phyloP scores from a whole-genome alignment of 106 monocot species.

The Ottelia alismoides region DNA sequence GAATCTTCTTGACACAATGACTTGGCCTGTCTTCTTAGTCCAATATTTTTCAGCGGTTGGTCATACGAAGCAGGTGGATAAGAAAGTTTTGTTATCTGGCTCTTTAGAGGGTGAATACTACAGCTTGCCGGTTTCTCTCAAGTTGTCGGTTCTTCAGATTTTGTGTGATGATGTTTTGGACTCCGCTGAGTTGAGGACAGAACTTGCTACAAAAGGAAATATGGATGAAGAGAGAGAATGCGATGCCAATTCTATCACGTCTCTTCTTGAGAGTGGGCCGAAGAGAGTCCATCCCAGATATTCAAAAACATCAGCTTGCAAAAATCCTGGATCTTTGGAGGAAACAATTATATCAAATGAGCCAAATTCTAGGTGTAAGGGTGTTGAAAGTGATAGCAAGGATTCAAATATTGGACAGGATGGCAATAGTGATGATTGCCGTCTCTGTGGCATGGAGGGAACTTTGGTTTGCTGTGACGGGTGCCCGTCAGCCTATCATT shows the following conservation, averaged over 20 bases:
- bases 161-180: slow-evolving; percentile 51
- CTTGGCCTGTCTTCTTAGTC: no score
- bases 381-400: slow-evolving; percentile 3
- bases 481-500: slow-evolving; percentile 82
- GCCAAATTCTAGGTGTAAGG: no score
- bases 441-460: slow-evolving; percentile 81
- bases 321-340: slow-evolving; percentile 10
- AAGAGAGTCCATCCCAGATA: slow-evolving; percentile 17
- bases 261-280: slow-evolving; percentile 12
- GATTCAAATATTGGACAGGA: slow-evolving; percentile 18
- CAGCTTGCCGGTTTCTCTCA: slow-evolving; percentile 33
- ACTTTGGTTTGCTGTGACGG: slow-evolving; percentile 79
- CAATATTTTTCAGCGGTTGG: no score
- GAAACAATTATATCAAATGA: slow-evolving; percentile 10
- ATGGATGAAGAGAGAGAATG: slow-evolving; percentile 37
- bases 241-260: not conserved
- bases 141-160: slow-evolving; percentile 54
- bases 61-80: no score
- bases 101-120: slow-evolving; percentile 52
- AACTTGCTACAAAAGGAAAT: slow-evolving; percentile 32
- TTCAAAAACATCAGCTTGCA: slow-evolving; percentile 21
- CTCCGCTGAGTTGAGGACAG: slow-evolving; percentile 43
- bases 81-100: no score
- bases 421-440: slow-evolving; percentile 72
- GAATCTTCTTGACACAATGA: no score